Evolutionary conservation across 2,329 filamentous ascomycete genomes (phyloP), one percentile per base, ranked within the genome.

Genomic region (Penicillium janthinellum): DNA sequence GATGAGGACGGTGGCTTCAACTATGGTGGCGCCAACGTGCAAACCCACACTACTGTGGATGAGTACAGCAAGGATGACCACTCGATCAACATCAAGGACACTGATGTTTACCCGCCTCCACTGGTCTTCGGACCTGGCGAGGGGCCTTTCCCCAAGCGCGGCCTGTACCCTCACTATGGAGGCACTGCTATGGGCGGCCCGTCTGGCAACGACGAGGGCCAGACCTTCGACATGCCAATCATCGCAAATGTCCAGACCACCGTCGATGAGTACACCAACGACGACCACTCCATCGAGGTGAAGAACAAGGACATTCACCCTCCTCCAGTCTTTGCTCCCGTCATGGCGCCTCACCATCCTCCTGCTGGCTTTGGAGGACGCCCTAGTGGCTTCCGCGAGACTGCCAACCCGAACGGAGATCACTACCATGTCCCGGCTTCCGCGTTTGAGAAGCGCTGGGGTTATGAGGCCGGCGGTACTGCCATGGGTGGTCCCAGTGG

Each of bases 121-220:
- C 50, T 57, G 31, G 60, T 60, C 41, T 31, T 59, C 31, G 64
- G 63, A 17, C 60, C 60, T 11, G 60, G 60, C 14, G 45, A 42
- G 53, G 57, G 57, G 28, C 63, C 64, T 1, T 67, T 66, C 35
- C 34, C 17, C 38, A 67, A 67, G 65, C 35, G 38, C 15, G 28
- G n/a, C 17, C 64, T 59, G 7, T 20, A 20, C 41, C 48, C 22
- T 11, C 64, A 58, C 37, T 35, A 56, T n/a, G 64, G 64, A n/a
- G 64, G 66, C 14, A 68, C 64, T 37, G 66, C 53, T 1, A 56
- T 59, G 2, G 66, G 66, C 38, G 64, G 66, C 15, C 67, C 66
- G 1, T 68, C 67, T 20, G 66, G 66, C n/a, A 44, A 66, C 10
- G 67, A 70, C 41, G 67, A 65, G 38, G 67, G 66, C 3, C 65